Percentiles rank a stretch among this genome's conserved stretches.
Conservation (phyloP, 2,329 filamentous ascomycete species). For the Calonectria hongkongensis region DNA sequence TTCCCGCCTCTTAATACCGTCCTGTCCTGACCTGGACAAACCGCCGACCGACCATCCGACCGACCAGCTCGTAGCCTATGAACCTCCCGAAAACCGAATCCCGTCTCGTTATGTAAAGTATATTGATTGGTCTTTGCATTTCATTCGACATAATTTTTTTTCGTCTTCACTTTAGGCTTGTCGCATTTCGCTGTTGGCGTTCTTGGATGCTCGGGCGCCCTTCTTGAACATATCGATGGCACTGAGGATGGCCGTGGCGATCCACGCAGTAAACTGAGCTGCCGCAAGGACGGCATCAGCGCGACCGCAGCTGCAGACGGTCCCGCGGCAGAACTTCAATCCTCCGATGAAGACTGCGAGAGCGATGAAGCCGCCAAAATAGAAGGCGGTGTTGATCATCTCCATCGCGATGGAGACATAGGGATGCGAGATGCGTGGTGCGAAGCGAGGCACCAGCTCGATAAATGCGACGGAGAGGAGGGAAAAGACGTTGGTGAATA, state of each 20-base stretch:
- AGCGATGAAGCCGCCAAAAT: slow-evolving; percentile 76
- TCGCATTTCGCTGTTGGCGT: slow-evolving; percentile 60
- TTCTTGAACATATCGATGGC: slow-evolving; percentile 69
- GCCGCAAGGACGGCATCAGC: slow-evolving; percentile 73
- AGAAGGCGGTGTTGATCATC: slow-evolving; percentile 71
- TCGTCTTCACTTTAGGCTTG: slow-evolving; percentile 53
- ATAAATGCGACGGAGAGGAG: slow-evolving; percentile 73
- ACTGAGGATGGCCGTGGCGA: slow-evolving; percentile 66
- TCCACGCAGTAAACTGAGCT: slow-evolving; percentile 73
- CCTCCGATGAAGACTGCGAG: slow-evolving; percentile 74
- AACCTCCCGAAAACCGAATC: slow-evolving; percentile 23
- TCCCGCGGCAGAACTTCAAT: slow-evolving; percentile 74
- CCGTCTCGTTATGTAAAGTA: slow-evolving; percentile 11
- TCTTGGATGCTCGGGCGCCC: slow-evolving; percentile 58
- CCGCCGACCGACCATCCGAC: slow-evolving; percentile 25
- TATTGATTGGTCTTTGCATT: slow-evolving; percentile 20
- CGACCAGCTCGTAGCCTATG: slow-evolving; percentile 34
- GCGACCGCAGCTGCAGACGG: slow-evolving; percentile 73
- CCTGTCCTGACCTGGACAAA: slow-evolving; percentile 36
- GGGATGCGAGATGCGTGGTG: slow-evolving; percentile 67
- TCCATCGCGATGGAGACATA: slow-evolving; percentile 71
- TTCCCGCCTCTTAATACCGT: slow-evolving; percentile 23
- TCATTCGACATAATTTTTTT: not conserved
- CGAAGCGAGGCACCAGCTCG: slow-evolving; percentile 68
- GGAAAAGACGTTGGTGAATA: slow-evolving; percentile 73